Conservation (phyloP, 345 rosid genomes). For the Syzygium grande region DNA sequence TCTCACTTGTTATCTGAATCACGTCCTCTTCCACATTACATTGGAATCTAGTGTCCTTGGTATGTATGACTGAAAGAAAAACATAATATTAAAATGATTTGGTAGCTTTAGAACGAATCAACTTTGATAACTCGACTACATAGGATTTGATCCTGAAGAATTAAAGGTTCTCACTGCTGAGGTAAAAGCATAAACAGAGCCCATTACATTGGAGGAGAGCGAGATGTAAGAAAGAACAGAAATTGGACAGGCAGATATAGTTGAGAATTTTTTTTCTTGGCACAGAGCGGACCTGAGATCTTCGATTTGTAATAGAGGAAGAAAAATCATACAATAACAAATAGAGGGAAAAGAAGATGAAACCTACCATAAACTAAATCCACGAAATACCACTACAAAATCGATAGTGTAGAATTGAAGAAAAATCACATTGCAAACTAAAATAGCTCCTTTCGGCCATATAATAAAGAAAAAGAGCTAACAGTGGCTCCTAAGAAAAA, state of each 20-base stretch:
- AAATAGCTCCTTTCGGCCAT: not conserved
- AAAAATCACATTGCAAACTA: not conserved
- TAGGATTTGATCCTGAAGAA: not conserved
- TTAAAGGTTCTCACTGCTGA: not conserved
- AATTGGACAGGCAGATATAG: not conserved
- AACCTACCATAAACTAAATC: not conserved
- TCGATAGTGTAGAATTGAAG: not conserved
- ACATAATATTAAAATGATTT: not conserved
- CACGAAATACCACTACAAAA: not conserved
- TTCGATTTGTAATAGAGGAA: too few species aligned
- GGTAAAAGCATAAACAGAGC: not conserved
- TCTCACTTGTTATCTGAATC: slow-evolving; percentile 23
- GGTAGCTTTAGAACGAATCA: not conserved
- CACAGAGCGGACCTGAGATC: not conserved
- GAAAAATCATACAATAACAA: not conserved
- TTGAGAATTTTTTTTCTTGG: not conserved
- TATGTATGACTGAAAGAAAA: slow-evolving; percentile 43
- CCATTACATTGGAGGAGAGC: not conserved
- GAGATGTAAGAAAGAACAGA: not conserved
- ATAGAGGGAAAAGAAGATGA: not conserved
- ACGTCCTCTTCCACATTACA: slow-evolving; percentile 74
- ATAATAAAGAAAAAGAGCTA: not conserved
- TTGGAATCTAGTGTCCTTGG: slow-evolving; percentile 59
- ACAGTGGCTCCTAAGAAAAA: not conserved
- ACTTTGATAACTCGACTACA: not conserved